These are phyloP conservation scores for Monosporascus sp. DNA, from an alignment of 2,329 filamentous ascomycete genomes.

Conservation along the genomic window DNA sequence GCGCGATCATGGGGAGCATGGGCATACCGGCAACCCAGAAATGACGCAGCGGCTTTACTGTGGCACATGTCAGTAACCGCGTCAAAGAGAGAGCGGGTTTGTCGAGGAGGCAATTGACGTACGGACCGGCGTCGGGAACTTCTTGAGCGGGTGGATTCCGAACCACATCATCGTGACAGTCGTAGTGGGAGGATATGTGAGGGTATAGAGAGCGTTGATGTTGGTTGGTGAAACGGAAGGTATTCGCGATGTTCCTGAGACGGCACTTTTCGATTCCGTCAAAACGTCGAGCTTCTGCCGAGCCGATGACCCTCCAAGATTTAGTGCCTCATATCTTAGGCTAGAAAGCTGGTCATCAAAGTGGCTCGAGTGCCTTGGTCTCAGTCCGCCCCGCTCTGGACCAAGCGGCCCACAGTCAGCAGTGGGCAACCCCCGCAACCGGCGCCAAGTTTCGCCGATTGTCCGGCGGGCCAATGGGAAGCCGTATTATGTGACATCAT, in stretches of 20 bases:
- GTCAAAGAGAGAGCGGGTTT: slow-evolving; percentile 6
- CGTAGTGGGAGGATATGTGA: slow-evolving; percentile 25
- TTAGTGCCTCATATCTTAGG: background rate
- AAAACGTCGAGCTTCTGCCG: background rate
- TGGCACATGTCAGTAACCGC: slow-evolving; percentile 25
- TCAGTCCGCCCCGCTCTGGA: no score
- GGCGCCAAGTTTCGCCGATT: background rate
- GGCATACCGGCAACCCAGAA: slow-evolving; percentile 92
- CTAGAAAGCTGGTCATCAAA: background rate
- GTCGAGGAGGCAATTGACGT: slow-evolving; percentile 42
- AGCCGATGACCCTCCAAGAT: background rate
- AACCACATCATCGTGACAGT: slow-evolving; percentile 67
- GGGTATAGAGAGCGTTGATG: slow-evolving; percentile 29
- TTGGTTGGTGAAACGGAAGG: slow-evolving; percentile 21
- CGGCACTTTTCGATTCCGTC: slow-evolving; percentile 22
- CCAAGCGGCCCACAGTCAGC: no score
- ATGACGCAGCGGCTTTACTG: slow-evolving; percentile 85
- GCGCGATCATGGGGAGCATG: background rate
- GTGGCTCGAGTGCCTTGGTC: background rate
- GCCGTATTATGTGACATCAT: background rate
- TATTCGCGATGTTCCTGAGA: slow-evolving; percentile 15
- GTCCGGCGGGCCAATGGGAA: background rate
- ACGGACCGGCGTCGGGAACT: slow-evolving; percentile 76
- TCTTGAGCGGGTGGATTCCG: slow-evolving; percentile 62
- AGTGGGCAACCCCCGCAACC: background rate